These are phyloP conservation scores for Candida sonorensis DNA, from an alignment of 805 yeast genomes.

Conservation along the genomic window DNA sequence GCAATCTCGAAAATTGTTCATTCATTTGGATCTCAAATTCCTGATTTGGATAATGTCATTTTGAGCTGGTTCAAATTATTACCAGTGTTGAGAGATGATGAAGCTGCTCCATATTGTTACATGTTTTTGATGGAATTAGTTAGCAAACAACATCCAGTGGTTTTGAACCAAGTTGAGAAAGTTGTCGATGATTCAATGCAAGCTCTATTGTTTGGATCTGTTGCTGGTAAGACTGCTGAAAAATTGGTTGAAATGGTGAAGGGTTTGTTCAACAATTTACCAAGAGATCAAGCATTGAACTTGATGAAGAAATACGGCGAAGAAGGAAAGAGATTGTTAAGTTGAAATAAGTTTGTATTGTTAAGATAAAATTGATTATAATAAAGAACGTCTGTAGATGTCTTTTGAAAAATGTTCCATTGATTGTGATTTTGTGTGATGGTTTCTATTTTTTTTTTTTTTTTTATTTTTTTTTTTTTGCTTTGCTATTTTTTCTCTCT, in stretches of 20 bases:
- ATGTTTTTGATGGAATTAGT: slow-evolving; percentile 67
- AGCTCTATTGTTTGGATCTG: slow-evolving; percentile 62
- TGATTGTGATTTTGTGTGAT: neutral
- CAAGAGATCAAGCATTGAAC: slow-evolving; percentile 62
- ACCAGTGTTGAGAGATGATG: slow-evolving; percentile 79
- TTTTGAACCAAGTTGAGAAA: slow-evolving; percentile 45
- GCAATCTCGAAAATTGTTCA: slow-evolving; percentile 82
- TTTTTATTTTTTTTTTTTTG: neutral
- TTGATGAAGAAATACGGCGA: slow-evolving; percentile 57
- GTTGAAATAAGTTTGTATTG: neutral
- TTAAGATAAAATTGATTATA: no score
- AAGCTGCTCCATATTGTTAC: slow-evolving; percentile 83
- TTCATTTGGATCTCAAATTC: slow-evolving; percentile 48
- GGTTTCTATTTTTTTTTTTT: neutral
- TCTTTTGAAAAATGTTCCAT: no score
- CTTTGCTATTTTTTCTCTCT: neutral
- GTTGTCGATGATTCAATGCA: slow-evolving; percentile 65
- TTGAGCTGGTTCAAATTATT: slow-evolving; percentile 74
- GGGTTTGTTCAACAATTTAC: slow-evolving; percentile 53
- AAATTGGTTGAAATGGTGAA: slow-evolving; percentile 57
- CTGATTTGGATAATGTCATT: slow-evolving; percentile 56
- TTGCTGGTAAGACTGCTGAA: slow-evolving; percentile 68
- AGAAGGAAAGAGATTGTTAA: slow-evolving; percentile 40
- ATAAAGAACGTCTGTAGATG: neutral
- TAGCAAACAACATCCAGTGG: slow-evolving; percentile 55